phyloP scores from a whole-genome alignment of 2,329 filamentous ascomycete genomes.

The Aspergillus fijiensis region DNA sequence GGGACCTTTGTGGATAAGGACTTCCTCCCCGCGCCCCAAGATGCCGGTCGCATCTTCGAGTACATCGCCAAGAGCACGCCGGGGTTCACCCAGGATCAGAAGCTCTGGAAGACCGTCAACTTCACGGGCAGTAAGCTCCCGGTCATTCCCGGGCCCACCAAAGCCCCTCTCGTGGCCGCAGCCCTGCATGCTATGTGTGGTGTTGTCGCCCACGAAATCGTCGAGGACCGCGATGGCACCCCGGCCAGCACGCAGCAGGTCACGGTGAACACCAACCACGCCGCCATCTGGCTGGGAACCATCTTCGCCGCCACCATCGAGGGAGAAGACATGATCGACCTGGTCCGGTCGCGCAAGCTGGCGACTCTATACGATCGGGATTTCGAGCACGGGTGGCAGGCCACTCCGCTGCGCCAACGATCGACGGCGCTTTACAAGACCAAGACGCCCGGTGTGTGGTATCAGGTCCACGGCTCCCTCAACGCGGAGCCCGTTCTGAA shows the following conservation, averaged over 20 bases:
- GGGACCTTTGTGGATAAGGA: neutral
- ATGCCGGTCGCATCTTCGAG: neutral
- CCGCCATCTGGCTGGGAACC: neutral
- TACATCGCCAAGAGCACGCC: constrained; percentile 1
- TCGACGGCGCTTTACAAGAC: neutral
- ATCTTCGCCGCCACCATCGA: neutral
- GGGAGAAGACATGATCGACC: neutral
- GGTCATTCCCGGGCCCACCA: neutral
- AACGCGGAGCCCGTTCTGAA: neutral
- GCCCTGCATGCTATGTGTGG: constrained; percentile 2
- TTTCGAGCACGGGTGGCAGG: neutral
- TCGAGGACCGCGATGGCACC: neutral
- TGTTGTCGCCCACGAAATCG: neutral
- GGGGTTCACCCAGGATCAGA: neutral
- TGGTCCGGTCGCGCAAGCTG: neutral
- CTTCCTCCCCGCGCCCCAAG: neutral
- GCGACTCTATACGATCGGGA: neutral
- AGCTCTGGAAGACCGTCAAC: neutral
- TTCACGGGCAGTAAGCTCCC: neutral
- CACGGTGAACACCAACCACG: neutral
- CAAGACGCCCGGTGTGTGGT: neutral
- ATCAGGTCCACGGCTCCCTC: neutral
- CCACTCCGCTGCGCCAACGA: neutral
- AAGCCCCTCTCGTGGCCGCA: neutral
- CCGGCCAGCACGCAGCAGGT: neutral